Percentiles rank a stretch among this genome's conserved stretches.
Evolutionary conservation across 2,329 filamentous ascomycete genomes (phyloP).

Genomic region (Xylaria sp.): DNA sequence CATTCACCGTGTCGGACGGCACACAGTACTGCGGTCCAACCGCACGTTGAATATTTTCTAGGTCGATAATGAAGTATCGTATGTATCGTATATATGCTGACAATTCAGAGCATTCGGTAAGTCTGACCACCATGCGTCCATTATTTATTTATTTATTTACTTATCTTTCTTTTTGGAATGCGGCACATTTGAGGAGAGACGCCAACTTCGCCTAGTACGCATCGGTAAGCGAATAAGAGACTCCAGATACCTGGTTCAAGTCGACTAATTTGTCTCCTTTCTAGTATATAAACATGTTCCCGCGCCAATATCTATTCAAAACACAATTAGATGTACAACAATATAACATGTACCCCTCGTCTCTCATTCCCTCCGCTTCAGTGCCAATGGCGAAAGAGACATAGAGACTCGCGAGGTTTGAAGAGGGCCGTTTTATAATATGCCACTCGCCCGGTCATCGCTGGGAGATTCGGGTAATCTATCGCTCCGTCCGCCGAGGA

Average conservation of each 20-base stretch:
- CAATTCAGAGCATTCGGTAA: too few relatives aligned
- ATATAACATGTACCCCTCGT: background rate
- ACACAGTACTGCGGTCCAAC: background rate
- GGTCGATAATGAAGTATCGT: too few relatives aligned
- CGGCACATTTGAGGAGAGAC: too few relatives aligned
- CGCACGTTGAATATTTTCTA: background rate
- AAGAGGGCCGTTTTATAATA: conserved; percentile 37
- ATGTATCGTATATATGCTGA: too few relatives aligned
- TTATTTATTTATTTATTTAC: too few relatives aligned
- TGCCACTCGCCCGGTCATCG: conserved; percentile 41
- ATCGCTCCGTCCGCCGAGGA: conserved; percentile 34
- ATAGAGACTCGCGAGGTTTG: background rate
- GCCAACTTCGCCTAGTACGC: too few relatives aligned
- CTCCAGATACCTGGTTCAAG: background rate
- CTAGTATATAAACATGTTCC: background rate
- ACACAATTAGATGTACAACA: conserved; percentile 22
- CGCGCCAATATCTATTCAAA: conserved; percentile 10
- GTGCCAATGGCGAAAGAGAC: background rate
- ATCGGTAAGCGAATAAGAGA: too few relatives aligned
- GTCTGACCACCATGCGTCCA: too few relatives aligned
- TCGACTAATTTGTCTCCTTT: background rate
- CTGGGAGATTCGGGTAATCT: conserved; percentile 31
- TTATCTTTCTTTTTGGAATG: too few relatives aligned
- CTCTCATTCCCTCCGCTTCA: background rate
- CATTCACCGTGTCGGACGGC: background rate